These are phyloP conservation scores for Debaryomyces castellii DNA, from an alignment of 805 yeast species.

Conservation along the genomic window DNA sequence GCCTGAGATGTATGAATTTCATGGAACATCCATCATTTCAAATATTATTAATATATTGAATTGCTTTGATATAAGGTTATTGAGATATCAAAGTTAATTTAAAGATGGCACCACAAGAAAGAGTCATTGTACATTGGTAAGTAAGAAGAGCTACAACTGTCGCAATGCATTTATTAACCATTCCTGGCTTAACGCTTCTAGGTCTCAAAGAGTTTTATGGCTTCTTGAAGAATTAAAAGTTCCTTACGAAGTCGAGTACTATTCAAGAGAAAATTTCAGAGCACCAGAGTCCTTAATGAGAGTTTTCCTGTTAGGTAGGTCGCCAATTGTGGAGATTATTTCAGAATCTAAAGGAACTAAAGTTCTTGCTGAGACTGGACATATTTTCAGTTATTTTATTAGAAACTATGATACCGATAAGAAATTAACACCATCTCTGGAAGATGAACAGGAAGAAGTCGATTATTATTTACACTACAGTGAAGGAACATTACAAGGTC, in stretches of 20 bases:
- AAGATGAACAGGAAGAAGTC: constrained; percentile 41
- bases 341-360: constrained; percentile 17
- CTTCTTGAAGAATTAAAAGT: constrained; percentile 35
- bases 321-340: constrained; percentile 31
- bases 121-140: constrained; percentile 23
- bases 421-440: constrained; percentile 36
- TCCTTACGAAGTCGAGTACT: constrained; percentile 31
- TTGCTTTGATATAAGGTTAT: too few relatives aligned
- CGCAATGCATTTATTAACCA: background rate
- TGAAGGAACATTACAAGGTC: constrained; percentile 64
- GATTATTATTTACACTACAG: constrained; percentile 54
- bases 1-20: background rate
- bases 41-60: too few relatives aligned
- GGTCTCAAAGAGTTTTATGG: constrained; percentile 39
- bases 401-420: constrained; percentile 46
- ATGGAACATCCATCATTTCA: too few relatives aligned
- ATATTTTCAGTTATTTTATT: constrained; percentile 53
- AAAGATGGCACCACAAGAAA: constrained; percentile 8
- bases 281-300: constrained; percentile 33
- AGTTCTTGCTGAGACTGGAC: constrained; percentile 58
- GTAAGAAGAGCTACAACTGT: constrained; percentile 7
- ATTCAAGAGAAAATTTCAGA: constrained; percentile 23
- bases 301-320: constrained; percentile 38
- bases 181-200: constrained; percentile 29
- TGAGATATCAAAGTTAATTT: too few relatives aligned